A percentile compares a stretch with the other conserved stretches of the same genome.
Conservation (phyloP, 2,329 filamentous ascomycete species). For the Sarocladium kiliense region DNA sequence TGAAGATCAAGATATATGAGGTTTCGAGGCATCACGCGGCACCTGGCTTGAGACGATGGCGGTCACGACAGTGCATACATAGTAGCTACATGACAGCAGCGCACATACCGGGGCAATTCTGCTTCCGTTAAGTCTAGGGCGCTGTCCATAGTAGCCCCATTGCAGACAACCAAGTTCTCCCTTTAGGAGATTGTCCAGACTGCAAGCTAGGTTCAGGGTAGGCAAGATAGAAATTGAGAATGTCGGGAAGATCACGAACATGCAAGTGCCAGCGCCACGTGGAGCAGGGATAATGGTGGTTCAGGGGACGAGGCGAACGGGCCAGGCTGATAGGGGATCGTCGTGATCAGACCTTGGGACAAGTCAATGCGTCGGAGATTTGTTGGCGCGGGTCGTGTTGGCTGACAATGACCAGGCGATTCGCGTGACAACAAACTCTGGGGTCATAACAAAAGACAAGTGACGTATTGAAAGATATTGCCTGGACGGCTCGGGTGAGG, state of each 20-base stretch:
- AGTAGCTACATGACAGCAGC: too few relatives aligned
- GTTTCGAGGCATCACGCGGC: too few relatives aligned
- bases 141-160: too few relatives aligned
- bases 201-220: too few relatives aligned
- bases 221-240: not conserved
- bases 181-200: too few relatives aligned
- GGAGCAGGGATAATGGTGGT: constrained; percentile 2
- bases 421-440: not conserved
- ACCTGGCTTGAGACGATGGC: too few relatives aligned
- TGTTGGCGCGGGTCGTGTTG: not conserved
- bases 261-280: constrained; percentile 3
- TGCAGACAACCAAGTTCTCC: too few relatives aligned
- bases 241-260: not conserved
- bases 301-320: not conserved
- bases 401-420: not conserved
- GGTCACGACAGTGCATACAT: too few relatives aligned
- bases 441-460: not conserved
- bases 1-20: too few relatives aligned
- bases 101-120: too few relatives aligned
- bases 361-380: constrained; percentile 1
- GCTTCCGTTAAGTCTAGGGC: too few relatives aligned
- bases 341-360: not conserved
- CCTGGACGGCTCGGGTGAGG: not conserved
- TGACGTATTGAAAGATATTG: not conserved
- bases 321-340: not conserved